Conservation (phyloP, 1,284 basidiomycete genomes). For the Cutaneotrichosporon sp. region DNA sequence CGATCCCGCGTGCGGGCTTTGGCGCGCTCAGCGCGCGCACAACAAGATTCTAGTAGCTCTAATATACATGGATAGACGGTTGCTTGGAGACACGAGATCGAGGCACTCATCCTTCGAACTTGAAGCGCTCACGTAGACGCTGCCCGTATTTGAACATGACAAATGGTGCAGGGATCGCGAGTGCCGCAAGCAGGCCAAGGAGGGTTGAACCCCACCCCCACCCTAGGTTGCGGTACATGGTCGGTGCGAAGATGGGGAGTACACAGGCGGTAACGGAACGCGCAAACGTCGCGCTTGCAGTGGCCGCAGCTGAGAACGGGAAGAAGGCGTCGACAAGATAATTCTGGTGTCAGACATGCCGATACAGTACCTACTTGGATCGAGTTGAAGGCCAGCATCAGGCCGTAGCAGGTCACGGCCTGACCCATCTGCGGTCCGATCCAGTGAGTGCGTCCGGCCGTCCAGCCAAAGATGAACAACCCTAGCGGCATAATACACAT, state of each 20-base stretch:
- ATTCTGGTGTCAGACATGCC: slow-evolving; percentile 20
- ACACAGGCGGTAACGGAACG: slow-evolving; percentile 52
- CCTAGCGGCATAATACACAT: slow-evolving; percentile 56
- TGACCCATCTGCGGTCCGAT: slow-evolving; percentile 49
- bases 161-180: slow-evolving; percentile 53
- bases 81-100: not conserved
- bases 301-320: slow-evolving; percentile 55
- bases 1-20: slow-evolving; percentile 42
- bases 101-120: slow-evolving; percentile 32
- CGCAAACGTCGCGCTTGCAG: slow-evolving; percentile 49
- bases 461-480: slow-evolving; percentile 53
- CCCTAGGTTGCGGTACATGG: slow-evolving; percentile 54
- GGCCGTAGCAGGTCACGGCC: slow-evolving; percentile 39
- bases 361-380: slow-evolving; percentile 35
- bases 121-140: slow-evolving; percentile 46
- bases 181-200: slow-evolving; percentile 49
- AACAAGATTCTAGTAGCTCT: slow-evolving; percentile 2
- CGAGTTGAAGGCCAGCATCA: slow-evolving; percentile 55
- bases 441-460: slow-evolving; percentile 47
- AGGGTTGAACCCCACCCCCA: slow-evolving; percentile 55
- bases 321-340: slow-evolving; percentile 56
- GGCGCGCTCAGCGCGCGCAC: slow-evolving; percentile 1
- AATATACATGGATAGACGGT: not conserved
- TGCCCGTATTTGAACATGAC: slow-evolving; percentile 53
- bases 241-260: slow-evolving; percentile 53